A percentile compares a stretch with the other conserved stretches of the same genome.
Evolutionary conservation across 2,329 filamentous ascomycete genomes (phyloP).

Genomic region (Teratosphaeria pseudoeucalypti): DNA sequence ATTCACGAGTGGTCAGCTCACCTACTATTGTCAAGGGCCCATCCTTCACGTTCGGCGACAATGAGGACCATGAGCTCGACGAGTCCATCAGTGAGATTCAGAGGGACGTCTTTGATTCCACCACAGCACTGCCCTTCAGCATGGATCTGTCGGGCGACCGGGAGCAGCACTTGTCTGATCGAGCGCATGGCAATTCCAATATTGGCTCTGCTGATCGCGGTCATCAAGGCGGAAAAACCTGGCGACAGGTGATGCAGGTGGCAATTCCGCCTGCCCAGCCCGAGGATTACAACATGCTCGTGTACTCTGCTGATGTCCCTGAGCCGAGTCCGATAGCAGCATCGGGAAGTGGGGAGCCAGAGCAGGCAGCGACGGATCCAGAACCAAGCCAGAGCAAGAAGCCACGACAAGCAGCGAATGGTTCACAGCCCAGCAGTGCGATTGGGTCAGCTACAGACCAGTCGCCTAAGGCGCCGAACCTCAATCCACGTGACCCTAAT

Average conservation of each 20-base stretch:
- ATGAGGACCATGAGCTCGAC: slow-evolving; percentile 7
- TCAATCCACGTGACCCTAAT: neutral
- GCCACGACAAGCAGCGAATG: neutral
- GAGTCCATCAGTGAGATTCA: slow-evolving; percentile 10
- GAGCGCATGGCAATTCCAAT: neutral
- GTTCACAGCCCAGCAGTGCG: neutral
- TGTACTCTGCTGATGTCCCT: neutral
- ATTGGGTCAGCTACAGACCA: neutral
- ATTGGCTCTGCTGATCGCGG: neutral
- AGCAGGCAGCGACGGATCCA: neutral
- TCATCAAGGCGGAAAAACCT: neutral
- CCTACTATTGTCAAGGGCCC: neutral
- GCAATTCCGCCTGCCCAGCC: neutral
- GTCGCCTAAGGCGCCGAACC: neutral
- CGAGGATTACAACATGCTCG: neutral
- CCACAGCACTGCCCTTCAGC: slow-evolving; percentile 4
- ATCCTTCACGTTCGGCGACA: neutral
- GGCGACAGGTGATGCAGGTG: neutral
- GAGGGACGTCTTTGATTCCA: slow-evolving; percentile 8
- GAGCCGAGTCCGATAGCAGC: neutral
- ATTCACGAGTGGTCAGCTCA: neutral
- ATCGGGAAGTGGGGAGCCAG: neutral
- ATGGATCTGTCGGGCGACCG: neutral
- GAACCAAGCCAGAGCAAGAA: neutral
- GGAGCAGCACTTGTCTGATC: neutral